phyloP scores from a whole-genome alignment of 352 stramenopile genomes.

The Phytophthora citricola region DNA sequence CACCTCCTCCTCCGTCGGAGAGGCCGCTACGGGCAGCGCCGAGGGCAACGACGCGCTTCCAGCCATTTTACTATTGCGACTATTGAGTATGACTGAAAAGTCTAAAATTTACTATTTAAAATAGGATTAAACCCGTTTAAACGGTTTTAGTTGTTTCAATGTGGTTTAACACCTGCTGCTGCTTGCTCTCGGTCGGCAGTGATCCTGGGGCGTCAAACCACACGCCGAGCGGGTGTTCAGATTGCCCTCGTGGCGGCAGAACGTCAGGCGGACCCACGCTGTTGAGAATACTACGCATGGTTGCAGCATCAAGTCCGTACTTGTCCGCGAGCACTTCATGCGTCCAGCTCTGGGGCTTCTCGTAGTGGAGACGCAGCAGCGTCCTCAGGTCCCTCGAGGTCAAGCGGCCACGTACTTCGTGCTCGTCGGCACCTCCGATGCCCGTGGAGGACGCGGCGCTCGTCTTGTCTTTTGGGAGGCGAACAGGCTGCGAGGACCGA shows the following conservation, averaged over 20 bases:
- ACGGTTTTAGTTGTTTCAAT: too few species aligned
- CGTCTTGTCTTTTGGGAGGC: constrained; percentile 65
- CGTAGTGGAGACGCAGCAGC: constrained; percentile 70
- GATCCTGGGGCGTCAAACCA: constrained; percentile 42
- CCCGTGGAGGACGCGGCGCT: constrained; percentile 48
- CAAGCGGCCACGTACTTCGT: constrained; percentile 54
- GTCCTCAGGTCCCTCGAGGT: constrained; percentile 61
- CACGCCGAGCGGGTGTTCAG: constrained; percentile 64
- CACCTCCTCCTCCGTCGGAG: constrained; percentile 62
- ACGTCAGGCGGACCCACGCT: constrained; percentile 65
- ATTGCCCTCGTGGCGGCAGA: constrained; percentile 50
- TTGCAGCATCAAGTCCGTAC: constrained; percentile 47
- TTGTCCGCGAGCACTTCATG: constrained; percentile 52
- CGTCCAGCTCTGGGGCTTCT: constrained; percentile 60
- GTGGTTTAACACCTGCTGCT: too few species aligned
- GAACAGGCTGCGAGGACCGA: constrained; percentile 45
- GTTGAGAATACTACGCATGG: constrained; percentile 46
- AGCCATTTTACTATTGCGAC: constrained; percentile 34
- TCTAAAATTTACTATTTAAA: too few species aligned
- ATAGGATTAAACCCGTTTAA: too few species aligned
- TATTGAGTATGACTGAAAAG: background rate
- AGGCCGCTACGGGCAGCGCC: constrained; percentile 13
- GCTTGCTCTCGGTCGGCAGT: too few species aligned
- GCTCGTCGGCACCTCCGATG: constrained; percentile 38
- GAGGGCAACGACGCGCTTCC: constrained; percentile 27